phyloP scores from a whole-genome alignment of 2,329 filamentous ascomycete genomes.

The Sporothrix brunneoviolacea region DNA sequence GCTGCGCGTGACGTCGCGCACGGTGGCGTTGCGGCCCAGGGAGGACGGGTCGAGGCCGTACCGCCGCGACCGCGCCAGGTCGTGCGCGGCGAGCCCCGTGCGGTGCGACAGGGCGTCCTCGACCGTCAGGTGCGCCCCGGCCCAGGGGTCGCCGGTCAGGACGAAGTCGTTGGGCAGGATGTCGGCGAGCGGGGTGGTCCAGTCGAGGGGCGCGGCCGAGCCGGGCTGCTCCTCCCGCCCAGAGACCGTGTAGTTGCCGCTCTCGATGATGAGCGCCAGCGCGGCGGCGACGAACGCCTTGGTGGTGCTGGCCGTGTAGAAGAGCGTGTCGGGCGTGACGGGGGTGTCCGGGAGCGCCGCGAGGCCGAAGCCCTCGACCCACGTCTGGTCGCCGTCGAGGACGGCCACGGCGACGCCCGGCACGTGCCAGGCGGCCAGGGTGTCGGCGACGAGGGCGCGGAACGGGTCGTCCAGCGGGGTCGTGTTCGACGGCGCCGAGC shows the following conservation, averaged over 20 bases:
- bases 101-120: slow-evolving; percentile 48
- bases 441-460: slow-evolving; percentile 11
- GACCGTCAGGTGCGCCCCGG: slow-evolving; percentile 41
- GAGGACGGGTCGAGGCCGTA: slow-evolving; percentile 25
- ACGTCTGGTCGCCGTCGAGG: slow-evolving; percentile 37
- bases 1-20: slow-evolving; percentile 31
- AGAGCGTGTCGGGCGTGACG: slow-evolving; percentile 42
- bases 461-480: slow-evolving; percentile 16
- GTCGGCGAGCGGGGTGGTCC: slow-evolving; percentile 38
- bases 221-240: no score
- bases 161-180: slow-evolving; percentile 46
- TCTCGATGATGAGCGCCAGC: slow-evolving; percentile 40
- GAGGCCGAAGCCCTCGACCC: slow-evolving; percentile 38
- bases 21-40: slow-evolving; percentile 26
- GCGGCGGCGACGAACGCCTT: slow-evolving; percentile 47
- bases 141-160: slow-evolving; percentile 32
- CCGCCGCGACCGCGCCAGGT: slow-evolving; percentile 25
- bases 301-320: slow-evolving; percentile 47
- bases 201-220: slow-evolving; percentile 29
- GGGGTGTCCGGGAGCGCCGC: slow-evolving; percentile 30
- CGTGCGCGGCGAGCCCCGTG: slow-evolving; percentile 41
- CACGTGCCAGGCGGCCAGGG: slow-evolving; percentile 32
- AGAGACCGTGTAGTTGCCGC: slow-evolving; percentile 31
- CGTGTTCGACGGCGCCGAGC: not conserved
- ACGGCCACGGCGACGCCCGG: slow-evolving; percentile 44